Conservation (phyloP, 2,329 filamentous ascomycete genomes). For the Fusarium sacchari region DNA sequence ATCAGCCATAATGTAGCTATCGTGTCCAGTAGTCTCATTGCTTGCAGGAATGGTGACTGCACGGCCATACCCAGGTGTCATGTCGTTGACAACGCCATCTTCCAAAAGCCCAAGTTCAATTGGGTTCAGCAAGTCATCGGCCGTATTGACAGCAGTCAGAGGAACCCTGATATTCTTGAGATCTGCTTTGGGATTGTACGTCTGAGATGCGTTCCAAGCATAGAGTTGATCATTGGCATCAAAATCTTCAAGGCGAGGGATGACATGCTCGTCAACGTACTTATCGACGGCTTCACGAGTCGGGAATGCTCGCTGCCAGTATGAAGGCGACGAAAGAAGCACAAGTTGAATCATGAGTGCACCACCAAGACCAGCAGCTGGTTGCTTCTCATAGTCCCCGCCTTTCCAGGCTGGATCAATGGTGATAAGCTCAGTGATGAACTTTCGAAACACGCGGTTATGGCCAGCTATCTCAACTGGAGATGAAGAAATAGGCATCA, state of each 20-base stretch:
- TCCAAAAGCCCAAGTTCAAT: slow-evolving; percentile 8
- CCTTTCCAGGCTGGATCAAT: slow-evolving; percentile 16
- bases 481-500: slow-evolving; percentile 20
- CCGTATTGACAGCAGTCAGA: slow-evolving; percentile 23
- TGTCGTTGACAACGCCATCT: neutral
- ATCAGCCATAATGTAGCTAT: slow-evolving; percentile 23
- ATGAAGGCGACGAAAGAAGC: slow-evolving; percentile 18
- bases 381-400: slow-evolving; percentile 3
- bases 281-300: slow-evolving; percentile 7
- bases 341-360: slow-evolving; percentile 12
- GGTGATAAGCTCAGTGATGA: slow-evolving; percentile 20
- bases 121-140: slow-evolving; percentile 25
- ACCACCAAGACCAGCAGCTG: neutral
- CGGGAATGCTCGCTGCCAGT: slow-evolving; percentile 8
- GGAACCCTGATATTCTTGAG: slow-evolving; percentile 13
- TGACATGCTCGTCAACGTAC: neutral
- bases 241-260: neutral
- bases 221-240: slow-evolving; percentile 26
- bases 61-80: slow-evolving; percentile 1
- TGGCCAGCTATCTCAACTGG: slow-evolving; percentile 20
- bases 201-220: slow-evolving; percentile 19
- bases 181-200: neutral
- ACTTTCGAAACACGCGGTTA: slow-evolving; percentile 17
- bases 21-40: neutral
- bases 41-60: neutral